Evolutionary conservation across 805 yeast genomes (phyloP).

Genomic region (Tetrapisispora fleetii): DNA sequence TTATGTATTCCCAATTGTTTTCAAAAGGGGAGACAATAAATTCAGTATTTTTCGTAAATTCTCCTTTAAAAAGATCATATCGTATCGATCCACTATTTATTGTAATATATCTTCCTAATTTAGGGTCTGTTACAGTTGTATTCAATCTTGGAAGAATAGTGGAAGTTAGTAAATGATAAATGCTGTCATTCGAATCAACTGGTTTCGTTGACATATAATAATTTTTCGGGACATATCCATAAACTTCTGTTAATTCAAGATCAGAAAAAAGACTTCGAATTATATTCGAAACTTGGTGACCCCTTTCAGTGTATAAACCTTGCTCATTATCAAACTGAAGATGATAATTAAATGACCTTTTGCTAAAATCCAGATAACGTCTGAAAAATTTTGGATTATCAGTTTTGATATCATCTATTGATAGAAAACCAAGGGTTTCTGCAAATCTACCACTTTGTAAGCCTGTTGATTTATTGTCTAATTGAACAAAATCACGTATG

Average conservation of each 20-base stretch:
- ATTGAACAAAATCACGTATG: constrained; percentile 67
- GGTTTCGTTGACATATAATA: constrained; percentile 65
- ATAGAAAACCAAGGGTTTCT: constrained; percentile 86
- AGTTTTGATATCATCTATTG: constrained; percentile 31
- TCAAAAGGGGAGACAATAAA: constrained; percentile 79
- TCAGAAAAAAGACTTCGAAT: constrained; percentile 37
- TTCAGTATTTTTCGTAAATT: constrained; percentile 69
- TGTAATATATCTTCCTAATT: constrained; percentile 40
- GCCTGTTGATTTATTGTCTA: constrained; percentile 61
- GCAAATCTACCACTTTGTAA: constrained; percentile 90
- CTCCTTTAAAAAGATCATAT: constrained; percentile 77
- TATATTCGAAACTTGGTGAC: constrained; percentile 37
- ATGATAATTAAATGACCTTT: constrained; percentile 61
- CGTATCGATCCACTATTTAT: constrained; percentile 84
- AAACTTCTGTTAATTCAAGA: constrained; percentile 43
- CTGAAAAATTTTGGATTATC: constrained; percentile 37
- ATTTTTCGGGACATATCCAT: constrained; percentile 58
- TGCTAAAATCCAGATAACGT: constrained; percentile 75
- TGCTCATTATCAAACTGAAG: constrained; percentile 23
- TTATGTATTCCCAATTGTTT: constrained; percentile 65
- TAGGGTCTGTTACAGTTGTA: constrained; percentile 19
- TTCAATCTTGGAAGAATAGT: constrained; percentile 40
- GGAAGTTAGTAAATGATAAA: constrained; percentile 50
- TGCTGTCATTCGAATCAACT: constrained; percentile 43
- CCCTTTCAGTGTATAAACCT: constrained; percentile 46